Base-by-base conservation (phyloP, 2,329 filamentous ascomycete species). In the Ilyonectria mors-panacis region DNA sequence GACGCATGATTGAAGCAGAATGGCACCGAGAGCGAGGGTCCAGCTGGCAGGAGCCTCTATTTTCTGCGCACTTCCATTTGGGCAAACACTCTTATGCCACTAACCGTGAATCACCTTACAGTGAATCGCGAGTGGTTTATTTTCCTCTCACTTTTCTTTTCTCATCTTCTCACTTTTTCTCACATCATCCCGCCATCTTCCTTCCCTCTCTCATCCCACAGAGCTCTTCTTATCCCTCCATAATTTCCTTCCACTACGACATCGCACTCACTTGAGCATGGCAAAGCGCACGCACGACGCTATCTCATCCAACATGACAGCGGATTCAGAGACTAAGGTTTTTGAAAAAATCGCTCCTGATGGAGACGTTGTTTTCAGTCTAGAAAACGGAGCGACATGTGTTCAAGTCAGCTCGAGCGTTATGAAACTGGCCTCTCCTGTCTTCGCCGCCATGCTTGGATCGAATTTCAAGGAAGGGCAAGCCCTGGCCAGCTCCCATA, bases 371-470 rank as follows among this genome's bases (percentile, higher is more conserved):
- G 23, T 68, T 19, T 68, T 70, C 28, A 15, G 63, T 19, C 33
- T 69, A 2, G 33, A 56, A 15, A 19, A 21, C 9, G 51, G 47
- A 6, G 17, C 30, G 6, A 33, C 50, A 2, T 35, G 45, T 15
- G 15, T 70, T 5, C 68, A 65, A 23, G 63, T 67, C 39, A 45
- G 47, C 15, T 67, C 63, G 8, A 28, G n/a, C 48, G 13, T 66
- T 28, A 35, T 68, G 54, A 68, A 57, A 6, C n/a, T 44, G 9
- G 44, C 54, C 2, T 72, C 70, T 15, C 67, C 62, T 0, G 62
- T 70, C 0, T 69, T 72, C 3, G 19, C 47, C 1, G 70, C 60
- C 0, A 72, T 72, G 67, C 64, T 72, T 8, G 60, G 62, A 1
- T 59, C 65, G 1, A 58, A 50, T 30, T 70, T 68, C 51, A 58